Conservation (phyloP, 2,329 filamentous ascomycete species). For the Magnaporthiopsis rhizophila region DNA sequence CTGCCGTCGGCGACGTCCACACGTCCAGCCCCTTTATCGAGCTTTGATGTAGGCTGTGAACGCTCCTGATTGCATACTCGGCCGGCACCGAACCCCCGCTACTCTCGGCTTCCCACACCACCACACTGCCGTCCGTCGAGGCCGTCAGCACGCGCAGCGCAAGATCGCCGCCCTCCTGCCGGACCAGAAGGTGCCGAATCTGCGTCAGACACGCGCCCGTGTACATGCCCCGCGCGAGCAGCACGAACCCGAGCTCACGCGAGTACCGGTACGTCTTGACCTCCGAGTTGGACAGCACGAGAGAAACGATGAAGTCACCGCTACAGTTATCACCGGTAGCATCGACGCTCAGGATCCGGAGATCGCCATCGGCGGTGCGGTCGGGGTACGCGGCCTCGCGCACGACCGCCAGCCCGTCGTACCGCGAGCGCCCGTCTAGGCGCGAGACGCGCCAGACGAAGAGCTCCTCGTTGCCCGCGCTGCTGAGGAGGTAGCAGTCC, state of each 20-base stretch:
- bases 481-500: constrained; percentile 58
- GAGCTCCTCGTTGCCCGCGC: constrained; percentile 82
- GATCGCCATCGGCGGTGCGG: constrained; percentile 48
- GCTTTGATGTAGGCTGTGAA: constrained; percentile 63
- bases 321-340: constrained; percentile 24
- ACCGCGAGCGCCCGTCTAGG: constrained; percentile 33
- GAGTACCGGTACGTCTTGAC: constrained; percentile 53
- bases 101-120: constrained; percentile 40
- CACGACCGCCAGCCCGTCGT: constrained; percentile 43
- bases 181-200: constrained; percentile 33
- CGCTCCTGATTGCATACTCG: constrained; percentile 19
- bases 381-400: constrained; percentile 48
- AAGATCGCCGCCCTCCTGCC: constrained; percentile 12
- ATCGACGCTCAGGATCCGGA: constrained; percentile 78
- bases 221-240: constrained; percentile 50
- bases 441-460: constrained; percentile 67
- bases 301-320: constrained; percentile 49
- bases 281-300: constrained; percentile 79
- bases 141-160: constrained; percentile 49
- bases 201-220: constrained; percentile 73
- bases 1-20: background rate
- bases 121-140: constrained; percentile 74
- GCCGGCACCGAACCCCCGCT: constrained; percentile 8
- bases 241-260: constrained; percentile 30
- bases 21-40: constrained; percentile 62